Evolutionary conservation across 306 rosid species (phyloP), one percentile per base, ranked within the genome.

Genomic region (Trifolium fragiferum): DNA sequence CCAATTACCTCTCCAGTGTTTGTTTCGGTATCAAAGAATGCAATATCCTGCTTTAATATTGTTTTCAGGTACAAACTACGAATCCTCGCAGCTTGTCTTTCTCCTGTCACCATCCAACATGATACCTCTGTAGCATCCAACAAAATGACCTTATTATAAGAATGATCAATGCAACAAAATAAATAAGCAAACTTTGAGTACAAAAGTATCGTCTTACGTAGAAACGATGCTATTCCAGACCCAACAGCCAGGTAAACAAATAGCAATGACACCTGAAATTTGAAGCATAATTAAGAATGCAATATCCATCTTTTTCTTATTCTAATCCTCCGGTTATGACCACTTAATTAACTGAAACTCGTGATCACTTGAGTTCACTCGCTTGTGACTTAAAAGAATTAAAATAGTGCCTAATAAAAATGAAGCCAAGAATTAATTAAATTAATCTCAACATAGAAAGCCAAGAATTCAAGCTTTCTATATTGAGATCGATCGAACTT

Each of bases 21-120:
- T 2, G 96, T 88, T 82, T 93, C 89, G 18, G 92, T 89, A 82
- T 93, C 98, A 37, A 93, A 91, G 85, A 81, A 93, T 19, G 86
- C 88, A 81, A 93, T 88, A 68, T 93, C 98, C 18, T 93, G 98
- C 59, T 93, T 82, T 1, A 91, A 63, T 66, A 91, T 93, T 10
- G 93, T 87, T 78, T 86, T 85, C 84, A 93, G 84, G 86, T 93
- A 93, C 84, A 89, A 71, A 18, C 90, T 77, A 33, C 98, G 87
- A 61, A 93, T 91, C 9, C 97, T 62, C 3, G 94, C 59, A 0
- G 97, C 96, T 43, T 93, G 98, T 76, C 98, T 89, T 74, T 91
- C 98, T 66, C 97, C 97, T 0, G 96, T 89, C 27, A 93, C 92
- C 89, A 88, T 88, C 98, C 97, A 93, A 74, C 92, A 84, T n/a